phyloP scores from a whole-genome alignment of 2,329 filamentous ascomycete species.

The Aspergillus sp. region DNA sequence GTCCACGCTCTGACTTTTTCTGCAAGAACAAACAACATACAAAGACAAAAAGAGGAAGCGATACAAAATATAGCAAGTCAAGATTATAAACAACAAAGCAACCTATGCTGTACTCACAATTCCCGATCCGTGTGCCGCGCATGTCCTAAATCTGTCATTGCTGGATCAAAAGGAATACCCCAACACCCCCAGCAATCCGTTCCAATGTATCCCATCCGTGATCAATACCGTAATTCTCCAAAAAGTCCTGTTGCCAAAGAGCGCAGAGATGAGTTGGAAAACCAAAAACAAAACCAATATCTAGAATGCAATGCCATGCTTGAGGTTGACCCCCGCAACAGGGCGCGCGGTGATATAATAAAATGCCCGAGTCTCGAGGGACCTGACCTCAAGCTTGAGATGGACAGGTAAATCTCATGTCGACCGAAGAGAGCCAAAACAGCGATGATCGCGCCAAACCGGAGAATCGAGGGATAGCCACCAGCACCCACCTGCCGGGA shows the following conservation, averaged over 20 bases:
- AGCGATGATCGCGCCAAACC: constrained; percentile 12
- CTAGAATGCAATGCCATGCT: constrained; percentile 26
- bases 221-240: constrained; percentile 42
- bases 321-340: constrained; percentile 14
- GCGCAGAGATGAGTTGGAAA: constrained; percentile 30
- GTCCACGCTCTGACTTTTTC: constrained; percentile 15
- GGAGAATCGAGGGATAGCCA: constrained; percentile 20
- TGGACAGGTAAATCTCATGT: constrained; percentile 14
- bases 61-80: constrained; percentile 15
- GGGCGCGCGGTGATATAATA: constrained; percentile 13
- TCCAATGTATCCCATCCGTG: constrained; percentile 40
- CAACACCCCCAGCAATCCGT: constrained; percentile 41
- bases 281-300: constrained; percentile 19
- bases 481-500: constrained; percentile 19
- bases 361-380: neutral
- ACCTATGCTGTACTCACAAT: constrained; percentile 33
- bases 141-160: constrained; percentile 26
- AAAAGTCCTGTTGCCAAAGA: constrained; percentile 37
- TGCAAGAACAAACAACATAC: constrained; percentile 10
- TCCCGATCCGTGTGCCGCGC: constrained; percentile 26
- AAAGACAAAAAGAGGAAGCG: constrained; percentile 10
- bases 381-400: constrained; percentile 12
- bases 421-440: constrained; percentile 13
- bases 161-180: constrained; percentile 39
- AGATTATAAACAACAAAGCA: constrained; percentile 33